Percentiles rank a stretch among this genome's conserved stretches.
phyloP scores from a whole-genome alignment of 2,329 filamentous ascomycete genomes.

The Sarocladiaceae sp. region DNA sequence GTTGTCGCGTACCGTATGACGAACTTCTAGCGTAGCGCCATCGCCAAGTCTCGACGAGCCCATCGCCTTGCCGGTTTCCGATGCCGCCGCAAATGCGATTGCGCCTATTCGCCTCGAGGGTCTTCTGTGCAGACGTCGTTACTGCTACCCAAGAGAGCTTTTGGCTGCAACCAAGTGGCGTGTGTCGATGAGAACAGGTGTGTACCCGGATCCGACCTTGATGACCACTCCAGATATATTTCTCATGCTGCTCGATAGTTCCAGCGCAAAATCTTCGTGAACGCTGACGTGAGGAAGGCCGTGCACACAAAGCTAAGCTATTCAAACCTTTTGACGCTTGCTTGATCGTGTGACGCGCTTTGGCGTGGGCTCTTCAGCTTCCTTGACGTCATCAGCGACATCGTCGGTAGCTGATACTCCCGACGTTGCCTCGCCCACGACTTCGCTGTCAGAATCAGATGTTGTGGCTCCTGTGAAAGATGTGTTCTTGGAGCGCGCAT shows the following conservation, averaged over 20 bases:
- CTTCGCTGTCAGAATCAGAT: constrained; percentile 28
- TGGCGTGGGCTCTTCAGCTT: constrained; percentile 16
- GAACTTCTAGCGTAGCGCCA: background rate
- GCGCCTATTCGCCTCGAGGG: too few relatives aligned
- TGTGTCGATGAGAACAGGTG: too few relatives aligned
- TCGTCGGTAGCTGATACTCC: constrained; percentile 20
- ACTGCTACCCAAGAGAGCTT: too few relatives aligned
- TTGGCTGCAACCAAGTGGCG: too few relatives aligned
- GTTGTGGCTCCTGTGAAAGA: constrained; percentile 24
- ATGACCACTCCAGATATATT: background rate
- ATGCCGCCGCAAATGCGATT: background rate
- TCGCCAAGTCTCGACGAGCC: background rate
- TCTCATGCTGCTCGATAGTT: background rate
- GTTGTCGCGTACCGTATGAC: background rate
- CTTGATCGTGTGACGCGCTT: constrained; percentile 12
- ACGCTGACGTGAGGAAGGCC: background rate
- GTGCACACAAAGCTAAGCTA: background rate
- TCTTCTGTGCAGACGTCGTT: too few relatives aligned
- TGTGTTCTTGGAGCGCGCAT: constrained; percentile 23
- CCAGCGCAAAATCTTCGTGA: background rate
- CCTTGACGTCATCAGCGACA: constrained; percentile 34
- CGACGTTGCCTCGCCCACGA: constrained; percentile 37
- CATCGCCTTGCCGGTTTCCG: background rate
- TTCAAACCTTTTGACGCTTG: constrained; percentile 15
- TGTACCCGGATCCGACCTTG: background rate